These are phyloP conservation scores for Lyophyllum semitale DNA, from an alignment of 768 basidiomycete genomes.

Conservation along the genomic window DNA sequence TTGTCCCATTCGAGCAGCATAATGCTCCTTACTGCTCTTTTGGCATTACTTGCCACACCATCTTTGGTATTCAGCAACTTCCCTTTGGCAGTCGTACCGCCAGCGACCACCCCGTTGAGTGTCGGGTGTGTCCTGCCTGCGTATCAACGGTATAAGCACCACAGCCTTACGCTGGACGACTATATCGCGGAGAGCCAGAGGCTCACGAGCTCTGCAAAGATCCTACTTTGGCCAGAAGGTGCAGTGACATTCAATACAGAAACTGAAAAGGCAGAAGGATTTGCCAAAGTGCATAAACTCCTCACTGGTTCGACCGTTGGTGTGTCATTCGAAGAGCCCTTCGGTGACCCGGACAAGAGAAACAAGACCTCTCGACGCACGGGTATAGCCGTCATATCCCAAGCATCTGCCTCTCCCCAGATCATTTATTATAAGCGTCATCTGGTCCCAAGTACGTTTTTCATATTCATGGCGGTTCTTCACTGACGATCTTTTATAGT, in stretches of 20 bases:
- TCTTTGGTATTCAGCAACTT: slow-evolving; percentile 47
- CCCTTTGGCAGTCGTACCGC: slow-evolving; percentile 38
- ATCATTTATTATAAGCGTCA: slow-evolving; percentile 73
- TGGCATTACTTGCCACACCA: slow-evolving; percentile 54
- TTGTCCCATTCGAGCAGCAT: slow-evolving; percentile 22
- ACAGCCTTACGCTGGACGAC: slow-evolving; percentile 49
- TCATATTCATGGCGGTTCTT: not conserved
- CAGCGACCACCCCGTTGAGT: slow-evolving; percentile 53
- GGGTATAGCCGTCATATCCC: slow-evolving; percentile 63
- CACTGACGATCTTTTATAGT: slow-evolving; percentile 42
- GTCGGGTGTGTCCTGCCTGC: slow-evolving; percentile 73
- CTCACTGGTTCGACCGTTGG: slow-evolving; percentile 54
- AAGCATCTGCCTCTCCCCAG: slow-evolving; percentile 32
- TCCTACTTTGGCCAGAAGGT: slow-evolving; percentile 82
- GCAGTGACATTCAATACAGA: slow-evolving; percentile 65
- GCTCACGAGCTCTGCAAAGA: slow-evolving; percentile 45
- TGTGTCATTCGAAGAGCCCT: slow-evolving; percentile 70
- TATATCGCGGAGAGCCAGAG: slow-evolving; percentile 60
- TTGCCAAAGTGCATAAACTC: slow-evolving; percentile 41
- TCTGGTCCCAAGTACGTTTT: slow-evolving; percentile 71
- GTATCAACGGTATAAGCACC: slow-evolving; percentile 39
- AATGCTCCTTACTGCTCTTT: slow-evolving; percentile 37
- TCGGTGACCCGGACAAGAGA: slow-evolving; percentile 39
- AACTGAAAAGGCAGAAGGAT: slow-evolving; percentile 48
- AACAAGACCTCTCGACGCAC: slow-evolving; percentile 49